A percentile compares a stretch with the other conserved stretches of the same genome.
Conservation (phyloP, 257 asterid genomes). For the Catharanthus roseus region DNA sequence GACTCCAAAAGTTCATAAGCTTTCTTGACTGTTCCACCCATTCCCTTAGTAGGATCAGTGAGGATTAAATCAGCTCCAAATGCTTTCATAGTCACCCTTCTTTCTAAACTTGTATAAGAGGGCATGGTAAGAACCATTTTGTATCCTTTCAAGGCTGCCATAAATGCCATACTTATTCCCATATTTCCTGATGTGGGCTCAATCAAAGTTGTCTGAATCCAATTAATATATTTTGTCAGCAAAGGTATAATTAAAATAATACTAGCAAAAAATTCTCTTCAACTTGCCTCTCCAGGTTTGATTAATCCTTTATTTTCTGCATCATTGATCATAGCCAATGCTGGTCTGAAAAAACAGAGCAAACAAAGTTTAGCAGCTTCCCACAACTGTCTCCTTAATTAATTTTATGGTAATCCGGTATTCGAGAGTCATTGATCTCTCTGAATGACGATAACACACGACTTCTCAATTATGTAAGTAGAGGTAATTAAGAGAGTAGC, state of each 20-base stretch:
- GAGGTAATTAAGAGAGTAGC: no score
- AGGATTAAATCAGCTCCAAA: conserved; percentile 89
- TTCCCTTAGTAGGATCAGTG: conserved; percentile 88
- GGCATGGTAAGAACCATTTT: conserved; percentile 99
- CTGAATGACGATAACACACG: no score
- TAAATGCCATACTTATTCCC: conserved; percentile 98
- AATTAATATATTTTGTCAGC: neutral
- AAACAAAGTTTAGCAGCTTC: neutral
- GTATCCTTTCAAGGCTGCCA: conserved; percentile 97
- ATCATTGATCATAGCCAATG: conserved; percentile 75
- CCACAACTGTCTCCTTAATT: no score
- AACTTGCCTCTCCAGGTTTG: conserved; percentile 74
- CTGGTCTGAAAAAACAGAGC: conserved; percentile 52
- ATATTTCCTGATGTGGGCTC: conserved; percentile 98
- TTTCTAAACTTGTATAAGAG: conserved; percentile 89
- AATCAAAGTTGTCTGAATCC: conserved; percentile 67
- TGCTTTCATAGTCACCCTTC: conserved; percentile 90
- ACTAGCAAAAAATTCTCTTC: neutral
- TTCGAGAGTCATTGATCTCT: no score
- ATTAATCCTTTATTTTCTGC: conserved; percentile 86
- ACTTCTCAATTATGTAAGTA: no score
- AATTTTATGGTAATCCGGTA: no score
- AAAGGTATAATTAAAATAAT: no score
- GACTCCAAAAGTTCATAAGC: conserved; percentile 75
- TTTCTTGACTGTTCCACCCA: conserved; percentile 96